Conservation (phyloP, 495 filamentous ascomycete genomes). For the Aspergillus indologenus region DNA sequence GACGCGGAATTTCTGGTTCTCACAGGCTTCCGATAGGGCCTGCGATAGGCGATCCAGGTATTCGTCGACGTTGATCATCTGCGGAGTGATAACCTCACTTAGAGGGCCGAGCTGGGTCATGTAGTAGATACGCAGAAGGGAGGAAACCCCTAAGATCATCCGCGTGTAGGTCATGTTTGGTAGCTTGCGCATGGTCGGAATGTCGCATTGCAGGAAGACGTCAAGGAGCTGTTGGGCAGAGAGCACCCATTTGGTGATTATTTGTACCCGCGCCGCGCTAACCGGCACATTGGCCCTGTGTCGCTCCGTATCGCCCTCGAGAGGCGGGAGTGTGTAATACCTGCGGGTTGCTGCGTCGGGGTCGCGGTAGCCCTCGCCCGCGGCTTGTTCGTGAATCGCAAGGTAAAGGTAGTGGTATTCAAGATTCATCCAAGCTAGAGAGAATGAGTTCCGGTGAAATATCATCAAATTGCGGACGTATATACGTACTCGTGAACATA, state of each 20-base stretch:
- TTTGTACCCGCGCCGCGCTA: constrained; percentile 2
- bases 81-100: background rate
- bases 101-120: background rate
- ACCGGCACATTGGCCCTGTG: background rate
- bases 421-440: constrained; percentile 2
- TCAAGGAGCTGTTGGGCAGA: background rate
- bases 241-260: constrained; percentile 1
- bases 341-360: background rate
- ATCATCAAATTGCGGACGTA: too few species aligned
- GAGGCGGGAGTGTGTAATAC: constrained; percentile 1
- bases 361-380: constrained; percentile 1
- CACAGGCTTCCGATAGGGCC: background rate
- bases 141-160: background rate
- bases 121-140: constrained; percentile 3
- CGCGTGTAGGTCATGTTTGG: constrained; percentile 4
- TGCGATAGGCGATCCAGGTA: background rate
- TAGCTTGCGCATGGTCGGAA: background rate
- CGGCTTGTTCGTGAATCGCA: background rate
- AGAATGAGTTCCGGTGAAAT: background rate
- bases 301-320: background rate
- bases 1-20: background rate
- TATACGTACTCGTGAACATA: background rate
- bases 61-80: constrained; percentile 1
- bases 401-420: constrained; percentile 6
- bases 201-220: background rate